Evolutionary conservation across 176 grass and related monocot genomes (phyloP).

Genomic region (Cenchrus fungigraminus): DNA sequence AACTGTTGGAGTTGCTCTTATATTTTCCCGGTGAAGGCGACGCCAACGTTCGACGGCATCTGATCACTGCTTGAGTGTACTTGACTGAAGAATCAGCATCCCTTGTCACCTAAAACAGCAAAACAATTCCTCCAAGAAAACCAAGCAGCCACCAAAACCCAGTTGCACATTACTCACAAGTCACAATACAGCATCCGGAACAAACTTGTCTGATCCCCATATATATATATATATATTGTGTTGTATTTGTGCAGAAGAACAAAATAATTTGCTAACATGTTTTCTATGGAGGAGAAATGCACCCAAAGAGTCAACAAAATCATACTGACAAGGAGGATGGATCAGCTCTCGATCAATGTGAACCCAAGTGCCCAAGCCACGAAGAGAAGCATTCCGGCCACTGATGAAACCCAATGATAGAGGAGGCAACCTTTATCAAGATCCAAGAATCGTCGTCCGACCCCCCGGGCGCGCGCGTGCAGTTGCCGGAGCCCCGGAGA

Average conservation of each 20-base stretch:
- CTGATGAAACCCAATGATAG: neutral
- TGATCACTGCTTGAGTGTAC: neutral
- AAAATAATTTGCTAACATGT: neutral
- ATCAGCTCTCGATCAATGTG: neutral
- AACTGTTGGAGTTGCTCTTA: too few relatives aligned
- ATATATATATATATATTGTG: neutral
- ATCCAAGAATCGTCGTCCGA: neutral
- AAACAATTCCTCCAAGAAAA: neutral
- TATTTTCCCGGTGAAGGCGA: neutral
- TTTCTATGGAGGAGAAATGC: neutral
- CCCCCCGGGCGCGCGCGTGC: neutral
- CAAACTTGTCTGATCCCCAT: neutral
- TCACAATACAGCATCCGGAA: neutral
- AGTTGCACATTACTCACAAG: neutral
- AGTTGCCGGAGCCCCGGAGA: neutral
- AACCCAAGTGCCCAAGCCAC: neutral
- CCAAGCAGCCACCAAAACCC: neutral
- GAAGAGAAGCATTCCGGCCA: neutral
- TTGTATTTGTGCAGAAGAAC: neutral
- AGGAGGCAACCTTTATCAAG: slow-evolving; percentile 13
- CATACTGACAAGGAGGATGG: neutral
- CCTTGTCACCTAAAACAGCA: neutral
- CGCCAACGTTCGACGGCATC: neutral
- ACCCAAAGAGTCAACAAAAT: neutral
- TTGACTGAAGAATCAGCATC: slow-evolving; percentile 6